Base-by-base conservation (phyloP, 2,329 filamentous ascomycete genomes). In the Alternaria atra region DNA sequence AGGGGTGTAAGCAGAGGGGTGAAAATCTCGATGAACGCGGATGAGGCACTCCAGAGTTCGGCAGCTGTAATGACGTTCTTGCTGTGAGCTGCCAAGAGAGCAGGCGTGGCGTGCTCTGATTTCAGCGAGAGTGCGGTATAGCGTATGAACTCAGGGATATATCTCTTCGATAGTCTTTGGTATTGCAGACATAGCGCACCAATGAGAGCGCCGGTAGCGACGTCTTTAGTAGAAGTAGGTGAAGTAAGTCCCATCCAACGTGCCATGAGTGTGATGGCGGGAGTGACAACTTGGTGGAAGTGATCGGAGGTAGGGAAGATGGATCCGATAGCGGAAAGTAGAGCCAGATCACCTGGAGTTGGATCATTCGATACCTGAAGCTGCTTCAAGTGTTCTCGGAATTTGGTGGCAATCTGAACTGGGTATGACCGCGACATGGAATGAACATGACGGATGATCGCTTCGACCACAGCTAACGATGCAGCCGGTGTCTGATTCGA, bases 261-360 rank as follows among this genome's bases (percentile, higher is more conserved):
- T 12, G 87, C 87, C 79, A 98, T 92, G n/a, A 90, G 86, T 5
- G 97, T 87, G 79, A 93, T 91, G 0, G 94, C 91, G 2, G 95
- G 95, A 2, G 95, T 99, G 40, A 93, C 91, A 35, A 98, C 92
- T 70, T 95, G 91, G 73, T 99, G 95, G 79, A 98, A 99, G 80
- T 98, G 94, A 79, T 99, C 95, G 0, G 94, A 97, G 0, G 95
- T 97, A 5, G 95, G 94, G 73, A 97, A 99, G 54, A 96, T 91
- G 2, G 89, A 89, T 40, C 90, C 89, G 61, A 97, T 87, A 0
- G 92, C 93, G 0, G 92, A 94, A 35, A 99, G 82, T n/a, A 97
- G 81, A 23, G 93, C 81, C 20, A 99, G 80, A 72, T 99, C 94
- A 17, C 92, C 92, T n/a, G 84, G 76, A 12, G 77, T 69, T 76